These are phyloP conservation scores for Angophora floribunda DNA, from an alignment of 345 rosid species.

Conservation along the genomic window DNA sequence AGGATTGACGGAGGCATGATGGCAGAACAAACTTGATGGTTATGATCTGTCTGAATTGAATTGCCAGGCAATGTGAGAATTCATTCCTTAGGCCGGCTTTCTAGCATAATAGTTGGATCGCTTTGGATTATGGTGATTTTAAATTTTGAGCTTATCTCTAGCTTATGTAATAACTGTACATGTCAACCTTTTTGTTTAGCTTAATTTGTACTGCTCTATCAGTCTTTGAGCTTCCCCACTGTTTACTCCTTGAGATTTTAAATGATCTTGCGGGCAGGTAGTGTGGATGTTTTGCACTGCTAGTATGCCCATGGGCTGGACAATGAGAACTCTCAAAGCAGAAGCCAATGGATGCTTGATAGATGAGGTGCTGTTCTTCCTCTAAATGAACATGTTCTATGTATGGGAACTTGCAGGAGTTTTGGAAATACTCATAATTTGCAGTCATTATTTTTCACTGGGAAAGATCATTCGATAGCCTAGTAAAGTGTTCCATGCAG, in stretches of 20 bases:
- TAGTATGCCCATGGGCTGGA: constrained; percentile 91
- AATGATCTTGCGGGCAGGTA: constrained; percentile 39
- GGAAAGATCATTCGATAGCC: not conserved
- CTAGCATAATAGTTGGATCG: not conserved
- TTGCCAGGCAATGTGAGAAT: not conserved
- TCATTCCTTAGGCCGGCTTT: not conserved
- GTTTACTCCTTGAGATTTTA: not conserved
- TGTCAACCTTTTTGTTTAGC: not conserved
- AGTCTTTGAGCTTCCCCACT: not conserved
- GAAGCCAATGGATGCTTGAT: constrained; percentile 94
- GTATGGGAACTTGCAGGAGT: not conserved
- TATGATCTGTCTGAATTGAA: not conserved
- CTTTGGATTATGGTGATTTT: not conserved
- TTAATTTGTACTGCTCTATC: not conserved
- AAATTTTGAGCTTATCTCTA: not conserved
- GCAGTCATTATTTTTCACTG: not conserved
- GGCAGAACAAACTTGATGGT: not conserved
- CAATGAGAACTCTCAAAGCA: constrained; percentile 68
- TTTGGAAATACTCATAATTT: not conserved
- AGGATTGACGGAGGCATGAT: not conserved
- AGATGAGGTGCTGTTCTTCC: constrained; percentile 29
- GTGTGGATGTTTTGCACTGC: constrained; percentile 83
- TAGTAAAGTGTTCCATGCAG: not conserved
- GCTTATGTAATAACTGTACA: not conserved
- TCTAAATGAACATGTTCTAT: not conserved